Evolutionary conservation across 169 alveolate species (phyloP), one percentile per base, ranked within the genome.

Genomic region (Plasmodium malariae): DNA sequence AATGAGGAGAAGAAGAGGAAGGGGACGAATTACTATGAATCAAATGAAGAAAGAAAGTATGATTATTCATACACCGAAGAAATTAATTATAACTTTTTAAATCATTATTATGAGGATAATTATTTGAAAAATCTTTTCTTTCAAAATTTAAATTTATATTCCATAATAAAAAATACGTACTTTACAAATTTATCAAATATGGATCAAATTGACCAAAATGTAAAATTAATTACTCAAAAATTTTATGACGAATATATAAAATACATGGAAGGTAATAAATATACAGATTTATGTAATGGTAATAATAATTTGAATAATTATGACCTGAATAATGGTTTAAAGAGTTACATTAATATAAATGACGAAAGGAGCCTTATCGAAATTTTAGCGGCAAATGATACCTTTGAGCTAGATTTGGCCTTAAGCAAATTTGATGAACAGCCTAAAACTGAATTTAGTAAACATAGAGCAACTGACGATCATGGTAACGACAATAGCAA

Each of bases 61-160:
- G 17, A 36, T 30, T 17, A 24, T 26, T 21, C 45, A 14, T 12
- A 54, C 3, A 54, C 30, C 28, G 32, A 49, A 2, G 43, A 49
- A 14, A 65, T 5, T 0, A 34, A 6, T 3, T 40, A 54, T 28
- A 37, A 9, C 30, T 28, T 80, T 55, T 21, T 51, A 37, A 80
- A 65, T 28, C 90, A 80, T 67, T 80, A 80, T 40, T 80, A 65
- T 45, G 72, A 55, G 14, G 48, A 80, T 28, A 49, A 80, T 32
- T 28, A 30, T 48, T 80, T 80, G 30, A 30, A 67, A 80, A 65
- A 59, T 34, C 1, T 80, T 19, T 80, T 80, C 34, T 70, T 67
- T n/a, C 83, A 48, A 19, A 80, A 80, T 63, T 5, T 80, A 30
- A 65, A 80, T 63, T 80, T 80, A 7, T 80, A 80, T 36, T 80